Conservation (phyloP, 495 filamentous ascomycete genomes). For the Cladorrhinum samala region DNA sequence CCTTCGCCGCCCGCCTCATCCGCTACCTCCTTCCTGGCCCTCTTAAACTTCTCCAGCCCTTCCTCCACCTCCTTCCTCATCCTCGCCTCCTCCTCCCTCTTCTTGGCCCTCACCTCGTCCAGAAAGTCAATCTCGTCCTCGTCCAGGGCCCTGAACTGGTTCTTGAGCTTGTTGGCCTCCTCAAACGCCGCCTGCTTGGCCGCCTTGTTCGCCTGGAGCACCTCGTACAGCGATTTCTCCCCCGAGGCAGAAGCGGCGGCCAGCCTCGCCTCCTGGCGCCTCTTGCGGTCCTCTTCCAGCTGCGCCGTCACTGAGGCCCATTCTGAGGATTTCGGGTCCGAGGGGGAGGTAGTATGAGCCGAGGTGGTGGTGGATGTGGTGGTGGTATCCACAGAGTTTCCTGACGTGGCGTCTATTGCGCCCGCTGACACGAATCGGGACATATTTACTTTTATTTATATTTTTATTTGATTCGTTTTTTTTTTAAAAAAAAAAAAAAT, state of each 20-base stretch:
- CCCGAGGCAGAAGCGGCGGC: conserved; percentile 25
- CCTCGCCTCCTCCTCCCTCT: conserved; percentile 62
- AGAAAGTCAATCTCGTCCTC: conserved; percentile 93
- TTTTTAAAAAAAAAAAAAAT: not conserved
- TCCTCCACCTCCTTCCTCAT: conserved; percentile 69
- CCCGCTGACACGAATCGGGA: conserved; percentile 90
- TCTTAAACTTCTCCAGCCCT: conserved; percentile 63
- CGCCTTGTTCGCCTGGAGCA: conserved; percentile 90
- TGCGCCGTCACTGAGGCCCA: conserved; percentile 75
- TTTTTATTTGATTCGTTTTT: not conserved
- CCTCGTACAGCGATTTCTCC: conserved; percentile 75
- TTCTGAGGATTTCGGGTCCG: conserved; percentile 21
- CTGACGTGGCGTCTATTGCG: conserved; percentile 55
- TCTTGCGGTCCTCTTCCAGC: conserved; percentile 51
- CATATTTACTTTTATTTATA: conserved; percentile 46
- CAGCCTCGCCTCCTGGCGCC: conserved; percentile 38
- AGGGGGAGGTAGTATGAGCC: not conserved
- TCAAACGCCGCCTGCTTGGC: conserved; percentile 97
- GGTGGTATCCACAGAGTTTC: conserved; percentile 23
- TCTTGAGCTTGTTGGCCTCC: conserved; percentile 76
- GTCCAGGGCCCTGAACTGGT: conserved; percentile 91
- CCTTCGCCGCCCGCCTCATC: conserved; percentile 39
- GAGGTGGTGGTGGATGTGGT: conserved; percentile 1
- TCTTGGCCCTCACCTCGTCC: conserved; percentile 66
- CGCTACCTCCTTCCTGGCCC: conserved; percentile 53